These are phyloP conservation scores for Dryadomyces quercus-mongolicae DNA, from an alignment of 2,329 filamentous ascomycete species.

Conservation along the genomic window DNA sequence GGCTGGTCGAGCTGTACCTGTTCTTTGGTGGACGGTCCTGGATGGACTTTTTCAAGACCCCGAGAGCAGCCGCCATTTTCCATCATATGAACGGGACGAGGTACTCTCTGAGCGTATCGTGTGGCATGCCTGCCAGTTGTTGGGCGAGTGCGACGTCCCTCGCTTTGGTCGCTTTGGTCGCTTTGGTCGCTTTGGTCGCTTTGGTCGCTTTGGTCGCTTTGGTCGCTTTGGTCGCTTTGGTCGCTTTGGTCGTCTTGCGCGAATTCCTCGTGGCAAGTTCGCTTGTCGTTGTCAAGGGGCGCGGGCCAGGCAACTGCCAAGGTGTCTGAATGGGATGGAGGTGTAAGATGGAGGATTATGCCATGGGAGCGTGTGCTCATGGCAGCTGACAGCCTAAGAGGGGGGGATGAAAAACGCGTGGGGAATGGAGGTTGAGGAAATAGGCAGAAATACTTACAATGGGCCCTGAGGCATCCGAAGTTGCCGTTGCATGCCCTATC, in stretches of 20 bases:
- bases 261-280: not conserved
- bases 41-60: not conserved
- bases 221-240: too few relatives aligned
- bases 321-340: not conserved
- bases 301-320: not conserved
- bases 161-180: not conserved
- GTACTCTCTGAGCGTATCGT: not conserved
- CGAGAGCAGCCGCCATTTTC: conserved; percentile 1
- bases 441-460: not conserved
- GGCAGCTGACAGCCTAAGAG: not conserved
- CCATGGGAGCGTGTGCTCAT: not conserved
- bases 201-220: too few relatives aligned
- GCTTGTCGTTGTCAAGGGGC: not conserved
- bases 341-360: not conserved
- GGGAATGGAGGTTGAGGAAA: not conserved
- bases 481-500: not conserved
- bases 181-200: too few relatives aligned
- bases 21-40: not conserved
- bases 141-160: not conserved
- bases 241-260: too few relatives aligned
- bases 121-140: not conserved
- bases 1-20: not conserved
- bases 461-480: not conserved
- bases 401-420: not conserved
- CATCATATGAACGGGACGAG: not conserved